Evolutionary conservation across 805 yeast species (phyloP).

Genomic region (Metschnikowia cerradonensis): DNA sequence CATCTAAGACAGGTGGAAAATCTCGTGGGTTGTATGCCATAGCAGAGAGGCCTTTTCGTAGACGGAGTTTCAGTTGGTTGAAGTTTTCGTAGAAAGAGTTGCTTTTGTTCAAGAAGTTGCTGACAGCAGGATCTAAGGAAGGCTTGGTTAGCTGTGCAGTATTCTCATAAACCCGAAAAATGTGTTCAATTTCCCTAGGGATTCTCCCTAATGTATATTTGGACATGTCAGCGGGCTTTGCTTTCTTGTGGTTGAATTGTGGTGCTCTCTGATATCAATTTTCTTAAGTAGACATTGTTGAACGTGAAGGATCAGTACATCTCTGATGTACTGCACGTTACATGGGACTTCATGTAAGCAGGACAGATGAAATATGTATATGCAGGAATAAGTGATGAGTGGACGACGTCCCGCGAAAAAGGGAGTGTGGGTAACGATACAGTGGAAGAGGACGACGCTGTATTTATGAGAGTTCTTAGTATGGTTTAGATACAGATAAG

Average conservation of each 20-base stretch:
- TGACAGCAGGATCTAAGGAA: slow-evolving; percentile 13
- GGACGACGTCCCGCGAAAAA: too few relatives aligned
- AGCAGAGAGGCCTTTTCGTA: background rate
- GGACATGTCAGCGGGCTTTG: slow-evolving; percentile 10
- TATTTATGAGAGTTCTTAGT: too few relatives aligned
- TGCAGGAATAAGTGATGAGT: too few relatives aligned
- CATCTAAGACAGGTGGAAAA: slow-evolving; percentile 22
- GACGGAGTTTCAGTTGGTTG: slow-evolving; percentile 20
- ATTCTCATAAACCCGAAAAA: slow-evolving; percentile 19
- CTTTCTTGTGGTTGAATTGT: background rate
- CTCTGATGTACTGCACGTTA: too few relatives aligned
- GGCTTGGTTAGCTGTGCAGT: slow-evolving; percentile 12
- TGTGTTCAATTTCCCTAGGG: slow-evolving; percentile 20
- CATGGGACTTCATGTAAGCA: too few relatives aligned
- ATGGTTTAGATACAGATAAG: too few relatives aligned
- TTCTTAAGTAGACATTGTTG: background rate
- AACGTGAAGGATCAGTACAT: too few relatives aligned
- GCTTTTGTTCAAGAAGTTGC: slow-evolving; percentile 16
- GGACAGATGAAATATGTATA: too few relatives aligned
- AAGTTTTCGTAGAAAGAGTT: slow-evolving; percentile 19
- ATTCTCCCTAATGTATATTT: slow-evolving; percentile 18
- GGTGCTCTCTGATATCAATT: background rate
- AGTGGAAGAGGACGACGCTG: too few relatives aligned
- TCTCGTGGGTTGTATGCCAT: slow-evolving; percentile 16
- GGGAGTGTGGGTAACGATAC: too few relatives aligned